Percentiles rank a stretch among this genome's conserved stretches.
These are phyloP conservation scores for Rhizopus arrhizus DNA, from an alignment of 371 early-diverging fungal genomes.

Conservation along the genomic window DNA sequence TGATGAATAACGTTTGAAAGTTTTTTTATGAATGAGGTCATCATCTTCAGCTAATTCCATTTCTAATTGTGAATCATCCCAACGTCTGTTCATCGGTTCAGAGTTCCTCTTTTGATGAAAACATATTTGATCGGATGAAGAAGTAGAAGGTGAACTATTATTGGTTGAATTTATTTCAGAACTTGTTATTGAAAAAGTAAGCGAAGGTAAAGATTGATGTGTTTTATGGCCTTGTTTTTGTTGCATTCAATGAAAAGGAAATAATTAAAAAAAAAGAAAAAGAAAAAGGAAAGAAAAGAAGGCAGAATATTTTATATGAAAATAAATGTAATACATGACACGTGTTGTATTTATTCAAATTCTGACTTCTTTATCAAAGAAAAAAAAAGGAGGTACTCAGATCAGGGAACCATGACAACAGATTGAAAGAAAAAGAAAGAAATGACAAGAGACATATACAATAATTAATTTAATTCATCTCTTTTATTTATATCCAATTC, in stretches of 20 bases:
- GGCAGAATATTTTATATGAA: neutral
- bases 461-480: no score
- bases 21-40: slow-evolving; percentile 27
- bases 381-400: neutral
- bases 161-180: neutral
- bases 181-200: neutral
- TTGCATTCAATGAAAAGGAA: neutral
- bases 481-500: no score
- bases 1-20: slow-evolving; percentile 23
- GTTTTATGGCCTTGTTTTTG: neutral
- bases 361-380: neutral
- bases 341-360: neutral
- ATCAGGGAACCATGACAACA: neutral
- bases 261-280: neutral
- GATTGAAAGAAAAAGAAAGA: no score
- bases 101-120: slow-evolving; percentile 14
- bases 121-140: neutral
- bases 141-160: neutral
- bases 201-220: slow-evolving; percentile 1
- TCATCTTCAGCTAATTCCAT: slow-evolving; percentile 37
- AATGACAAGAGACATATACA: no score
- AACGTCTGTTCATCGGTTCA: slow-evolving; percentile 18
- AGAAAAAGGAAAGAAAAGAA: neutral
- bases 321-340: neutral
- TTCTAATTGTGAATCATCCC: slow-evolving; percentile 38